Evolutionary conservation across 2,329 filamentous ascomycete genomes (phyloP).

Genomic region (Zasmidium angulare): DNA sequence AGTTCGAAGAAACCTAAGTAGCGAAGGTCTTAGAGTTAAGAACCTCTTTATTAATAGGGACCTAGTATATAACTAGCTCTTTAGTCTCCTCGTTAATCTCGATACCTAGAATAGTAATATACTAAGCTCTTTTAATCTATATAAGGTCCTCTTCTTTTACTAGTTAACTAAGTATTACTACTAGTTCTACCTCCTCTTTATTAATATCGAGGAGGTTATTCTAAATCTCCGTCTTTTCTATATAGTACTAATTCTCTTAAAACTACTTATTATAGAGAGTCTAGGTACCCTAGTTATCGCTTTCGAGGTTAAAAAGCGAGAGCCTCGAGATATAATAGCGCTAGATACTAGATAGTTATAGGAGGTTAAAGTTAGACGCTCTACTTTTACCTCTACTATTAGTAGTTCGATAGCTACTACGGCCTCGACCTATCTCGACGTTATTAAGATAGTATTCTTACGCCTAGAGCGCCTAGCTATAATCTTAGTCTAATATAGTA

Average conservation of each 20-base stretch:
- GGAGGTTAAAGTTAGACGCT: too few relatives aligned
- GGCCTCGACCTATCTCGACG: too few relatives aligned
- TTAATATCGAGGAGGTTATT: neutral
- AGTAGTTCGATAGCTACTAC: too few relatives aligned
- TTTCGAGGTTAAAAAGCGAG: neutral
- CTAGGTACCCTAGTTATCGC: too few relatives aligned
- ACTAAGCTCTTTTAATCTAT: neutral
- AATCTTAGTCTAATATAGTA: neutral
- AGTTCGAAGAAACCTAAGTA: neutral
- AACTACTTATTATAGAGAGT: neutral
- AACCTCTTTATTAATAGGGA: neutral
- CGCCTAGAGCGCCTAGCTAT: neutral
- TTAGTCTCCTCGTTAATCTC: neutral
- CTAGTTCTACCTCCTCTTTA: neutral
- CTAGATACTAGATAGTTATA: neutral
- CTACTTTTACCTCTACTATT: too few relatives aligned
- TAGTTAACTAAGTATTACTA: too few relatives aligned
- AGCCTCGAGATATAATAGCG: neutral
- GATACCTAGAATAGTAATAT: neutral
- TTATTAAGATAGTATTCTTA: neutral
- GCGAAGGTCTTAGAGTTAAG: neutral
- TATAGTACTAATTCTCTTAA: neutral
- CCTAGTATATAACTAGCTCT: neutral
- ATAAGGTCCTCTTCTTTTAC: neutral
- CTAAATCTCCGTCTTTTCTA: neutral